Evolutionary conservation across 306 rosid species (phyloP), one percentile per base, ranked within the genome.

Genomic region (Crataegus laevigata): DNA sequence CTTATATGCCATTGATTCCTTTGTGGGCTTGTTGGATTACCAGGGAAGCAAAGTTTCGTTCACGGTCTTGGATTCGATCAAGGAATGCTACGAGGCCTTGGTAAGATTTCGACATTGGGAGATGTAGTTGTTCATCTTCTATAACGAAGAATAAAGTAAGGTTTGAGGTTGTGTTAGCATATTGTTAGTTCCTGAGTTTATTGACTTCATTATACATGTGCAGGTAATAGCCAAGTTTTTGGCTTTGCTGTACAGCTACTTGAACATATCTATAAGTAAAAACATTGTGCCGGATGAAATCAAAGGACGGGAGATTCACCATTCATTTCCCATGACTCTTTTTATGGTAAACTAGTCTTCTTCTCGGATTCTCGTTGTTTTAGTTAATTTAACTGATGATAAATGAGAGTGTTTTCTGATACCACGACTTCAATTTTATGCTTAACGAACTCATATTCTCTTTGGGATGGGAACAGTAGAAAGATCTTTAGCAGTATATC

Each of bases 11-110:
- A 34, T 69, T 43, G 77, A 66, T 68, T 72, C 85, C 38, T 81
- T 55, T 59, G 80, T 81, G 24, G 85, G 85, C 14, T 76, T 77
- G 59, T 29, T 77, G 8, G 85, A 77, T 66, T 66, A 66, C 32
- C 69, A 66, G 80, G 85, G 78, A n/a, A 81, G 79, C 72, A 81
- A 64, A n/a, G 68, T 72, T 26, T 73, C 65, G 75, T 81, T 81
- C 68, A 77, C 67, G 76, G 77, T 77, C 52, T 72, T 81, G 78
- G 85, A 81, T 22, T 81, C 85, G 17, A 22, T 81, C 26, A 81
- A 81, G 75, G 85, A 81, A 34, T 81, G 81, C 61, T 81, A 81
- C 28, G 81, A 81, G 71, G 85, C 85, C 50, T 64, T 81, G 72
- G 84, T 81, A 59, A 76, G 71, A 32, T 60, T 66, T 76, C 22